A percentile compares a stretch with the other conserved stretches of the same genome.
Conservation (phyloP, 2,329 filamentous ascomycete genomes). For the Eutypella sp. region DNA sequence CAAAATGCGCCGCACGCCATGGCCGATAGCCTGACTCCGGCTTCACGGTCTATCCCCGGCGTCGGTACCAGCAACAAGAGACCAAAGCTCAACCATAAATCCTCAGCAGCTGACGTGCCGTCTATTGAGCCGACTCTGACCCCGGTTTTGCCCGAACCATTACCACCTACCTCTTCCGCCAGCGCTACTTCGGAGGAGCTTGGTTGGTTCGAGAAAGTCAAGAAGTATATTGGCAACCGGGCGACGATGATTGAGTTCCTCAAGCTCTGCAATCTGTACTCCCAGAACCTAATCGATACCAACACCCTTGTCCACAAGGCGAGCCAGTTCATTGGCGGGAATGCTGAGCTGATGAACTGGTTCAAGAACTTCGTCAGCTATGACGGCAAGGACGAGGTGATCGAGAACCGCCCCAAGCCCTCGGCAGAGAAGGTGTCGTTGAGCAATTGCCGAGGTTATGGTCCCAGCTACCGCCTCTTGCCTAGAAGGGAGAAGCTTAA, state of each 20-base stretch:
- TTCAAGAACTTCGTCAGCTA: constrained; percentile 82
- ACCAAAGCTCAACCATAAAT: constrained; percentile 68
- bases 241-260: constrained; percentile 92
- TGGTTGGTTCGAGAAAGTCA: constrained; percentile 90
- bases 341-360: constrained; percentile 81
- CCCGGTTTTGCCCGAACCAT: constrained; percentile 80
- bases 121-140: constrained; percentile 81
- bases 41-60: constrained; percentile 31
- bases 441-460: constrained; percentile 91
- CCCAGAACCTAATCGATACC: constrained; percentile 84
- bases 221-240: constrained; percentile 93
- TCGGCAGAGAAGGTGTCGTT: constrained; percentile 82
- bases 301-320: constrained; percentile 79
- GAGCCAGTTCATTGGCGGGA: constrained; percentile 79
- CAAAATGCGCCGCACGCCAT: constrained; percentile 43
- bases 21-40: constrained; percentile 35
- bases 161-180: constrained; percentile 68
- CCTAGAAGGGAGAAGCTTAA: constrained; percentile 89
- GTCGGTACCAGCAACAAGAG: constrained; percentile 51
- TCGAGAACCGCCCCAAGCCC: constrained; percentile 72
- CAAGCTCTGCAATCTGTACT: constrained; percentile 94
- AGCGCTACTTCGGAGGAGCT: constrained; percentile 82
- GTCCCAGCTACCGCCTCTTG: constrained; percentile 88
- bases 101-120: constrained; percentile 52
- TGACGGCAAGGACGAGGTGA: constrained; percentile 68